These are phyloP conservation scores for Chrysanthemum seticuspe DNA, from an alignment of 129 eudicot species.

Conservation along the genomic window DNA sequence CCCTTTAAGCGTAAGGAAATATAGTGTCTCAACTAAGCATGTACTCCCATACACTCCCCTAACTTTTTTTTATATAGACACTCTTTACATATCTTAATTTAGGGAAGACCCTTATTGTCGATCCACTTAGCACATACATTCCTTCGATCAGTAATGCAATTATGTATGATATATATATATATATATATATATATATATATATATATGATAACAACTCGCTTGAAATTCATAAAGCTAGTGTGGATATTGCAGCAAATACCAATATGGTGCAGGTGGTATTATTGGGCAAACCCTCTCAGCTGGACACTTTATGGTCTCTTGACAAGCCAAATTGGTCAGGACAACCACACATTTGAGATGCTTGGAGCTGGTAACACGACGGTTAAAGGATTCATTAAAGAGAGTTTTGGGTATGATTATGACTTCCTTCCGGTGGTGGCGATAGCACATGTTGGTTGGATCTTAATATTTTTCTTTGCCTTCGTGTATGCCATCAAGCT, in stretches of 20 bases:
- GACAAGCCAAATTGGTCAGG: conserved; percentile 9
- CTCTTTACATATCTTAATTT: too few species aligned
- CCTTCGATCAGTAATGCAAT: neutral
- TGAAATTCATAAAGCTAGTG: neutral
- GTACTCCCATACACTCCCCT: too few species aligned
- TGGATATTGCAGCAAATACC: conserved; percentile 18
- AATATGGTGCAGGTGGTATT: conserved; percentile 25
- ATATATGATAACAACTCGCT: too few species aligned
- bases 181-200: too few species aligned
- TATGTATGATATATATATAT: too few species aligned
- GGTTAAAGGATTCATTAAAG: conserved; percentile 3
- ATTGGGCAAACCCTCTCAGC: conserved; percentile 16
- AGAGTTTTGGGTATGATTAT: conserved; percentile 11
- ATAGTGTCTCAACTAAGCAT: too few species aligned
- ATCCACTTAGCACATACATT: neutral
- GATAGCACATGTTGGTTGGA: conserved; percentile 18
- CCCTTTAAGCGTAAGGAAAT: too few species aligned
- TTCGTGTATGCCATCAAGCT: conserved; percentile 12
- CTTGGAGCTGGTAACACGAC: conserved; percentile 10
- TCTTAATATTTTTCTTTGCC: neutral
- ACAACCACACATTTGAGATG: neutral
- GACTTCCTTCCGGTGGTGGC: conserved; percentile 18
- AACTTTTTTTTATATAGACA: too few species aligned
- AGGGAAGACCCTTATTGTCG: neutral
- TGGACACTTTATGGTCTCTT: conserved; percentile 19